Base-by-base conservation (phyloP, 2,329 filamentous ascomycete species). In the Aspergillus nomiae region DNA sequence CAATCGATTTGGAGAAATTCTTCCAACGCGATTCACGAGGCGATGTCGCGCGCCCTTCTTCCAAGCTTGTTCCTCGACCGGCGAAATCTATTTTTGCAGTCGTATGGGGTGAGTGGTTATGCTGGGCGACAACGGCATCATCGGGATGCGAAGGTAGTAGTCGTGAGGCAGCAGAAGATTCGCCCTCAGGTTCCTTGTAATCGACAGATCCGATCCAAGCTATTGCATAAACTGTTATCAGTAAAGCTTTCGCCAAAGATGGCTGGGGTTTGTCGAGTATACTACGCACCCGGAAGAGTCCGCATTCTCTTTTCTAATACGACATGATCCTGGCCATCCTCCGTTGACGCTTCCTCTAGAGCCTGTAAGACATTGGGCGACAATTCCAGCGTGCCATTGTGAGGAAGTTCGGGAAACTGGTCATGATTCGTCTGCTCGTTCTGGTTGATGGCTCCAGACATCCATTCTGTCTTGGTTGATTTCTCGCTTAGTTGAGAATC, bases 1-100 rank as follows among this genome's bases (percentile, higher is more conserved):
- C 76, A 36, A 78, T 79, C 1, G 77, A 70, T 59, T 73, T 76
- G 12, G 77, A 76, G 65, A 83, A 84, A 5, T 77, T 75, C 55
- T 75, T 77, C 82, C 82, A 84, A 54, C 81, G 78, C 30, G 82
- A 83, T 67, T 79, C 76, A 41, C 77, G 78, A 26, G 61, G 63
- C 8, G 57, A n/a, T 43, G 60, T 30, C 9, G 30, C 56, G 19
- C 24, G 57, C 16, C 30, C 58, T 53, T 45, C 57, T 46, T 65
- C 67, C 32, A 61, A 41, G 36, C 51, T 56, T 41, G 59, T 59
- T 30, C 45, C 60, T 57, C 57, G 55, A 45, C 54, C 55, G 1
- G 61, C 65, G 48, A 63, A 56, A n/a, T 69, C 64, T 3, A 67
- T 61, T 43, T 73, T 69, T 19, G 71, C 71, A 28, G 70, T 73